Base-by-base conservation (phyloP, 352 stramenopile genomes). In the Phytophthora multivora region DNA sequence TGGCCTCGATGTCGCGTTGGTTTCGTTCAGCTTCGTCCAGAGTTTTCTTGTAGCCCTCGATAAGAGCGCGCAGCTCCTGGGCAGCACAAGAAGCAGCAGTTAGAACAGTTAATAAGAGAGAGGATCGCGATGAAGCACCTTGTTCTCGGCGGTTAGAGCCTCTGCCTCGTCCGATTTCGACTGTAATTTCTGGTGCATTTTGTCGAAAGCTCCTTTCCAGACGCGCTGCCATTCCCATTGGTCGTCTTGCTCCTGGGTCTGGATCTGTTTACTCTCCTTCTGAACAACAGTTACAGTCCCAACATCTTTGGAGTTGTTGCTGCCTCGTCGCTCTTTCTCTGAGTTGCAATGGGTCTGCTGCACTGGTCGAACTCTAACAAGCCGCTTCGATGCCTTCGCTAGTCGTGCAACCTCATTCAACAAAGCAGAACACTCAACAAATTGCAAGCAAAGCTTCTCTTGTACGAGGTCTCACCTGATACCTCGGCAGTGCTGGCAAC, bases 141-240 rank as follows among this genome's bases (percentile, higher is more conserved):
- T 90, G 55, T 88, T 70, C 19, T 88, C 73, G 2, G 55, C 65
- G 21, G 41, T 30, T 36, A 88, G 63, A 10, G 60, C 48, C 6
- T 72, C 45, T 7, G 69, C 73, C 36, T 80, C 75, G 9, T 70
- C 40, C 1, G 63, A 67, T 16, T 71, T 73, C 1, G 59, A 48
- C 23, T 77, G 52, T 15, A 88, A 46, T 31, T 89, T 65, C 2
- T 55, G 60, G 0, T 56, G 79, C 63, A 89, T 81, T 40, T 78
- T 78, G 54, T 88, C 76, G 49, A 91, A 91, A 9, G 79, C 78
- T 33, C 76, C 78, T 77, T 88, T 87, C 79, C 82, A 91, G 25
- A 89, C 71, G 21, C 68, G 75, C 55, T 89, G 71, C 82, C 79
- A 88, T 51, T 89, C 79, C 69, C 75, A 90, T 43, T 90, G 80